Evolutionary conservation across 2,329 filamentous ascomycete genomes (phyloP).

Genomic region (Xylariales sp.): DNA sequence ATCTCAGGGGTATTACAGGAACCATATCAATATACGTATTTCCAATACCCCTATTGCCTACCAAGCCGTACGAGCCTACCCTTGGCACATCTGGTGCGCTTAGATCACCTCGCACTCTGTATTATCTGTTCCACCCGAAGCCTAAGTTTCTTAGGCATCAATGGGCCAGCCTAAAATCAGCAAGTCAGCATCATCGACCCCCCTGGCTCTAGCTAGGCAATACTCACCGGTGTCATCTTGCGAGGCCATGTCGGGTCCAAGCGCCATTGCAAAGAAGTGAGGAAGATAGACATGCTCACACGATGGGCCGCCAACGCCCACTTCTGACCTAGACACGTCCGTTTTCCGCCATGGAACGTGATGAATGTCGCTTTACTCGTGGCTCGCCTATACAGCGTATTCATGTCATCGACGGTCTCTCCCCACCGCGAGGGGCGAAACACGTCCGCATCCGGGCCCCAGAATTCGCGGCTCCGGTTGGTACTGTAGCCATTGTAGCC

Average conservation of each 20-base stretch:
- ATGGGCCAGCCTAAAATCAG: conserved; percentile 14
- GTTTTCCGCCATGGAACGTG: conserved; percentile 55
- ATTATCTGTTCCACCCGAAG: conserved; percentile 15
- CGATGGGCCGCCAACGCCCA: conserved; percentile 55
- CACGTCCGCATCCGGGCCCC: conserved; percentile 51
- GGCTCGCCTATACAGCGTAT: conserved; percentile 50
- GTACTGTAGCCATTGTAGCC: conserved; percentile 56
- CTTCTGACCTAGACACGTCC: conserved; percentile 56
- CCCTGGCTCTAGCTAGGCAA: not conserved
- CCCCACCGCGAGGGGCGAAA: conserved; percentile 57
- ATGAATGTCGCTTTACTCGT: conserved; percentile 55
- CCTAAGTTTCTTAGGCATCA: conserved; percentile 26
- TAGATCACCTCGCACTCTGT: not conserved
- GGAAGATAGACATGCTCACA: conserved; percentile 50
- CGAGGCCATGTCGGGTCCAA: conserved; percentile 50
- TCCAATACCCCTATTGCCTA: too few species aligned
- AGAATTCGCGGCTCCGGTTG: conserved; percentile 50
- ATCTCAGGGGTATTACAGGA: too few species aligned
- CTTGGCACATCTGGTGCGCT: too few species aligned
- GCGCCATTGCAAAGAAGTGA: conserved; percentile 47
- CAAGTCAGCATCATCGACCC: not conserved
- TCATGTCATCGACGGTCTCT: conserved; percentile 50
- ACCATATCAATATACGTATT: too few species aligned
- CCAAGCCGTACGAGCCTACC: too few species aligned
- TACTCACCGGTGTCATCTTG: conserved; percentile 51